Evolutionary conservation across 1,139 yeast species (phyloP).

Genomic region (Arxiozyma bovina): DNA sequence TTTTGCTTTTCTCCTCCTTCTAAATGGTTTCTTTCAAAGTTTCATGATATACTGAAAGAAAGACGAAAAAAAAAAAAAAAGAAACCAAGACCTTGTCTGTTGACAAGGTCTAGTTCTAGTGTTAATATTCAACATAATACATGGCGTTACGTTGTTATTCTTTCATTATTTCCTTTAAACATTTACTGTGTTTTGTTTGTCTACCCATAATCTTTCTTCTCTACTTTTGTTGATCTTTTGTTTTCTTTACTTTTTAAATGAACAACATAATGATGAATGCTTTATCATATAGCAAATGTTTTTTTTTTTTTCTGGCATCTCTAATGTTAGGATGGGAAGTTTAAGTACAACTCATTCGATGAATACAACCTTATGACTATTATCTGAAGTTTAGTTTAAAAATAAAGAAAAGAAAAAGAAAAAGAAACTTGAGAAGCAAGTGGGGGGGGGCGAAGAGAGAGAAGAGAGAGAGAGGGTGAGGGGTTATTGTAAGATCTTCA

Average conservation of each 20-base stretch:
- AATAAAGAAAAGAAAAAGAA: not conserved
- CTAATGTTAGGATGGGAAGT: slow-evolving; percentile 31
- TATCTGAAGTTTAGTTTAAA: slow-evolving; percentile 5
- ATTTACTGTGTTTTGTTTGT: not conserved
- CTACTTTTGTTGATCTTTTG: not conserved
- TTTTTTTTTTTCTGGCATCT: slow-evolving; percentile 32
- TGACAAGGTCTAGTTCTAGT: too few species aligned
- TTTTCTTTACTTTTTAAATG: not conserved
- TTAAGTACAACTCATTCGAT: slow-evolving; percentile 32
- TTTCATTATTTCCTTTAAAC: not conserved
- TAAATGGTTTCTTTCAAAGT: too few species aligned
- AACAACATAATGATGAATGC: slow-evolving; percentile 21
- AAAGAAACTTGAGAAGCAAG: not conserved
- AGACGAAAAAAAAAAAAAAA: too few species aligned
- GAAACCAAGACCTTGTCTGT: too few species aligned
- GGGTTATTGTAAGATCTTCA: too few species aligned
- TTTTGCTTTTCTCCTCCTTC: too few species aligned
- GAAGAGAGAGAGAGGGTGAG: too few species aligned
- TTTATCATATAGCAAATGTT: slow-evolving; percentile 12
- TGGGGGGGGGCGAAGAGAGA: not conserved
- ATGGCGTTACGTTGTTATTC: not conserved
- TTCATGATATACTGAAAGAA: too few species aligned
- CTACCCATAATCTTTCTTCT: too few species aligned
- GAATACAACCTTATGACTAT: slow-evolving; percentile 24
- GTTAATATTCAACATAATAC: too few species aligned